Conservation (phyloP, 1,139 yeast species). For the Taphrina populina region DNA sequence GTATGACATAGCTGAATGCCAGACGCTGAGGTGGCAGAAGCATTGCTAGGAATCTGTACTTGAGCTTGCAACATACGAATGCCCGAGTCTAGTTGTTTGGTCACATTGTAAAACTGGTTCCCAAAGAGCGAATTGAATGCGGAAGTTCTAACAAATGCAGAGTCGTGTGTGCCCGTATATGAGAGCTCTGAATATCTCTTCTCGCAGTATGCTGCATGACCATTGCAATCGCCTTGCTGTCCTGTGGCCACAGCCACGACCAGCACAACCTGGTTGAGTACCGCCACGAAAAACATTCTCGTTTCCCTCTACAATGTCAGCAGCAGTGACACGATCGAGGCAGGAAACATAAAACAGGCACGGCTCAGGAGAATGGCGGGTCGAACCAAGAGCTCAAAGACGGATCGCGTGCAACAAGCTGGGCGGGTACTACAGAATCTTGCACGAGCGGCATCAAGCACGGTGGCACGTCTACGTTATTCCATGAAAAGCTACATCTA, state of each 20-base stretch:
- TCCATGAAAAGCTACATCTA: too few species aligned
- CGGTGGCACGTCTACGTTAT: too few species aligned
- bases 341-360: too few species aligned
- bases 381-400: too few species aligned
- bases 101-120: conserved; percentile 16
- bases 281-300: neutral
- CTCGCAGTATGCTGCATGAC: conserved; percentile 12
- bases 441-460: too few species aligned
- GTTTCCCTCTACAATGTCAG: neutral
- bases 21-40: neutral
- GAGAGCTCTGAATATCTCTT: conserved; percentile 10
- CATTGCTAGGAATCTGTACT: neutral
- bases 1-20: conserved; percentile 25
- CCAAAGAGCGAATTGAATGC: conserved; percentile 6
- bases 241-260: neutral
- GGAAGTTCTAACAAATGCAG: conserved; percentile 10
- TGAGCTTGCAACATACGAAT: conserved; percentile 16
- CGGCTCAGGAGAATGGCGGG: too few species aligned
- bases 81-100: conserved; percentile 18
- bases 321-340: too few species aligned
- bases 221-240: conserved; percentile 9
- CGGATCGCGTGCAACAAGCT: too few species aligned
- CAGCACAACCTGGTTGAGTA: neutral
- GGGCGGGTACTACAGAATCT: too few species aligned
- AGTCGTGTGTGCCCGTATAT: conserved; percentile 22